phyloP scores from a whole-genome alignment of 208 protist species.

The Angomonas ambiguus region DNA sequence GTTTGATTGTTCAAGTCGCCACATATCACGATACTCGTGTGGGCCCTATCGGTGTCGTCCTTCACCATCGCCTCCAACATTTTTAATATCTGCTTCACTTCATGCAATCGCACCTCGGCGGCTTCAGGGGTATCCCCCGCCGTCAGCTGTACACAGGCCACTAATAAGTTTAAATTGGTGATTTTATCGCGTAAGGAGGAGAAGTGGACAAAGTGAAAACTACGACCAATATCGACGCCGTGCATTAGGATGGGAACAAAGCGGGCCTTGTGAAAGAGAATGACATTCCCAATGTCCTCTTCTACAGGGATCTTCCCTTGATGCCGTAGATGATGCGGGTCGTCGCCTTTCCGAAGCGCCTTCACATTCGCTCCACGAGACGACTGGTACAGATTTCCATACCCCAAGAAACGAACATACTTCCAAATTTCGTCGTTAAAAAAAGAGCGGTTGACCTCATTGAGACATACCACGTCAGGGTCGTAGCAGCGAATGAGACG shows the following conservation, averaged over 20 bases:
- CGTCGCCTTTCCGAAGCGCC: slow-evolving; percentile 48
- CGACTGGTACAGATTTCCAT: slow-evolving; percentile 77
- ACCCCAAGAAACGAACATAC: slow-evolving; percentile 71
- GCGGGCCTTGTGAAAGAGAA: slow-evolving; percentile 83
- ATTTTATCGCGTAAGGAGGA: slow-evolving; percentile 70
- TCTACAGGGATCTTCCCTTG: slow-evolving; percentile 37
- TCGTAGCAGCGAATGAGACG: slow-evolving; percentile 63
- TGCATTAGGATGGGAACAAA: slow-evolving; percentile 80
- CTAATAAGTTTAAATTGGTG: slow-evolving; percentile 73
- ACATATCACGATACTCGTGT: slow-evolving; percentile 55
- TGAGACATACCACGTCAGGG: slow-evolving; percentile 73
- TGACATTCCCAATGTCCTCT: slow-evolving; percentile 85
- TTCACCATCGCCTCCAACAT: slow-evolving; percentile 53
- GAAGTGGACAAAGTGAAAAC: slow-evolving; percentile 76
- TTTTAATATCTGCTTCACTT: slow-evolving; percentile 54
- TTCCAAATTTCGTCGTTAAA: slow-evolving; percentile 63
- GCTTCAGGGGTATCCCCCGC: slow-evolving; percentile 53
- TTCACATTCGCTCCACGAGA: slow-evolving; percentile 59
- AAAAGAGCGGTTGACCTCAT: slow-evolving; percentile 75
- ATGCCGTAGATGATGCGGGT: slow-evolving; percentile 26
- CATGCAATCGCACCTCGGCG: slow-evolving; percentile 39
- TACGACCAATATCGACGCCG: slow-evolving; percentile 47
- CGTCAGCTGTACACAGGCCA: slow-evolving; percentile 74
- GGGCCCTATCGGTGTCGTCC: slow-evolving; percentile 61
- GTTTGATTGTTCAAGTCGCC: slow-evolving; percentile 75